phyloP scores from a whole-genome alignment of 2,329 filamentous ascomycete species.

The Penicillium janthinellum region DNA sequence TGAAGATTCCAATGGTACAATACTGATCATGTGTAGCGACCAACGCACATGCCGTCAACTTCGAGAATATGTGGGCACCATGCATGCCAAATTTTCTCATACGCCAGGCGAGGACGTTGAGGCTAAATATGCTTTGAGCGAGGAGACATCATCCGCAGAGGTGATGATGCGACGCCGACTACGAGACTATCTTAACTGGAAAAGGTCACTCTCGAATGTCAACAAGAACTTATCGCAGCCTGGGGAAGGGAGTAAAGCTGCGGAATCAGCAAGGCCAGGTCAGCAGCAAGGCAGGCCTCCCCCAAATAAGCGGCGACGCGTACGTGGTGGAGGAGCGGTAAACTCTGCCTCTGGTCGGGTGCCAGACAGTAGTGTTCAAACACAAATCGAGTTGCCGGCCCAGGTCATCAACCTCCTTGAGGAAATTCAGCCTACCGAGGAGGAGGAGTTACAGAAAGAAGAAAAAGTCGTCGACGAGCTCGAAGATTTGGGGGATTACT shows the following conservation, averaged over 20 bases:
- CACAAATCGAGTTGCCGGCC: slow-evolving; percentile 73
- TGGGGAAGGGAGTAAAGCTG: slow-evolving; percentile 27
- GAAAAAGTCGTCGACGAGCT: slow-evolving; percentile 74
- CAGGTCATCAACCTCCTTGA: slow-evolving; percentile 82
- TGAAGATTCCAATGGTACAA: slow-evolving; percentile 87
- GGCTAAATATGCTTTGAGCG: slow-evolving; percentile 39
- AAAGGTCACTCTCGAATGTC: slow-evolving; percentile 82
- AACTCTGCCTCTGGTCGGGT: slow-evolving; percentile 63
- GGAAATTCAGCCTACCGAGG: slow-evolving; percentile 78
- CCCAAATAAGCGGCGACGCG: slow-evolving; percentile 79
- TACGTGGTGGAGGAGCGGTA: slow-evolving; percentile 73
- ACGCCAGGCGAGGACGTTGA: slow-evolving; percentile 49
- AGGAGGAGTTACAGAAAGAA: slow-evolving; percentile 71
- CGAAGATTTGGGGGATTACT: slow-evolving; percentile 89
- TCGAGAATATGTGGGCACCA: slow-evolving; percentile 86
- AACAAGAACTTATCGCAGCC: slow-evolving; percentile 54
- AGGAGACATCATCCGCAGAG: slow-evolving; percentile 69
- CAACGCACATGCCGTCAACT: slow-evolving; percentile 83
- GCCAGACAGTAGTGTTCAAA: slow-evolving; percentile 73
- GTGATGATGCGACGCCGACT: slow-evolving; percentile 91
- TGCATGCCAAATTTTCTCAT: slow-evolving; percentile 66
- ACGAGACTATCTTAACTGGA: slow-evolving; percentile 87
- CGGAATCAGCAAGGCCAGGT: slow-evolving; percentile 22
- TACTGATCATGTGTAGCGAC: slow-evolving; percentile 94
- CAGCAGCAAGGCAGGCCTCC: slow-evolving; percentile 65